Percentiles rank a stretch among this genome's conserved stretches.
phyloP scores from a whole-genome alignment of 2,329 filamentous ascomycete species.

The Epicoccum nigrum region DNA sequence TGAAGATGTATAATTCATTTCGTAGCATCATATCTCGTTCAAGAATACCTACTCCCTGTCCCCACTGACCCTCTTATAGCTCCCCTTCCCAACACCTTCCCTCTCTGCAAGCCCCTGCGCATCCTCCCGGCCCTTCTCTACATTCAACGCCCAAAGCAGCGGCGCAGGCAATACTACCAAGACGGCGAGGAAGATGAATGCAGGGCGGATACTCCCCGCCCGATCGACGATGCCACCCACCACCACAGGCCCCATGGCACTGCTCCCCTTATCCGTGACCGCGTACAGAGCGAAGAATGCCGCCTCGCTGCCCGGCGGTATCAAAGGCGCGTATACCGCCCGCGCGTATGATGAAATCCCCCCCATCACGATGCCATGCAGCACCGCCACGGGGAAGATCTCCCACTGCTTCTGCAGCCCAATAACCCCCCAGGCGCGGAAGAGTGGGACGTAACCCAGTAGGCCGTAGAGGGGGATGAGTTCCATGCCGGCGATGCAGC shows the following conservation, averaged over 20 bases:
- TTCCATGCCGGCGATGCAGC: slow-evolving; percentile 84
- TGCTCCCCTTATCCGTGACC: slow-evolving; percentile 93
- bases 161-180: slow-evolving; percentile 80
- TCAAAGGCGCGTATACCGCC: slow-evolving; percentile 85
- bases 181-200: slow-evolving; percentile 84
- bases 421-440: slow-evolving; percentile 73
- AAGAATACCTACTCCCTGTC: too few relatives aligned
- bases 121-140: slow-evolving; percentile 60
- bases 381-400: slow-evolving; percentile 83
- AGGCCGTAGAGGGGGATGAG: slow-evolving; percentile 89
- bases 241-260: slow-evolving; percentile 86
- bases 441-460: slow-evolving; percentile 78
- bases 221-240: slow-evolving; percentile 86
- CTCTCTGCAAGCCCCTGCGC: slow-evolving; percentile 34
- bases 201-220: slow-evolving; percentile 54
- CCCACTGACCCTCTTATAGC: slow-evolving; percentile 25
- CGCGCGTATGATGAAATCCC: slow-evolving; percentile 88
- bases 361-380: slow-evolving; percentile 89
- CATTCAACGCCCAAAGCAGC: slow-evolving; percentile 79
- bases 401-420: slow-evolving; percentile 89
- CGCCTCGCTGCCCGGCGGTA: slow-evolving; percentile 88
- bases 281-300: slow-evolving; percentile 94
- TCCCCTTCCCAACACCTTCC: slow-evolving; percentile 20
- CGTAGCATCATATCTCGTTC: too few relatives aligned
- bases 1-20: too few relatives aligned